phyloP scores from a whole-genome alignment of 1,284 basidiomycete species.

The Rhodotorula sp. region DNA sequence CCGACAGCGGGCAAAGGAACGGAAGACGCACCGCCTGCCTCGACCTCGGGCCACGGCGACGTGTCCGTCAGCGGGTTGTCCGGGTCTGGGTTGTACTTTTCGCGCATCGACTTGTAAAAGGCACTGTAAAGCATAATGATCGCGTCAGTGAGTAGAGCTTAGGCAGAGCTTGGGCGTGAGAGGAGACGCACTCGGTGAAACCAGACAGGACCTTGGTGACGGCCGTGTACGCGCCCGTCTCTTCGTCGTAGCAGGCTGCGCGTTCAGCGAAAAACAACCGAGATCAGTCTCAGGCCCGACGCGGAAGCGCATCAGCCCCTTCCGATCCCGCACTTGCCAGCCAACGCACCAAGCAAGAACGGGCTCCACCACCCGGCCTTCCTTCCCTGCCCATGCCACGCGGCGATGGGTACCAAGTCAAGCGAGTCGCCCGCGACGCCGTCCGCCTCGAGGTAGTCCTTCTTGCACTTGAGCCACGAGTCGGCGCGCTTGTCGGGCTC shows the following conservation, averaged over 20 bases:
- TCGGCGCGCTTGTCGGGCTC: slow-evolving; percentile 65
- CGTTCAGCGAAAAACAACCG: too few species aligned
- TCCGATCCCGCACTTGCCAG: too few species aligned
- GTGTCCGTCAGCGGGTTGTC: slow-evolving; percentile 62
- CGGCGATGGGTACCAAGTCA: slow-evolving; percentile 70
- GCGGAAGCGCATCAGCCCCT: too few species aligned
- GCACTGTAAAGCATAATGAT: slow-evolving; percentile 39
- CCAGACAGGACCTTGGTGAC: slow-evolving; percentile 75
- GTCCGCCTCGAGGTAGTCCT: slow-evolving; percentile 61
- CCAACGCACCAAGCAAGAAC: slow-evolving; percentile 66
- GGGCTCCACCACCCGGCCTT: slow-evolving; percentile 94
- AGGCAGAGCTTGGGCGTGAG: background rate
- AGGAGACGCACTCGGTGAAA: slow-evolving; percentile 82
- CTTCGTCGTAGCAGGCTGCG: slow-evolving; percentile 63
- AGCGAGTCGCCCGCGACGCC: slow-evolving; percentile 55
- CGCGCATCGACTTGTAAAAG: slow-evolving; percentile 56
- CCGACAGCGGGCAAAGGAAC: slow-evolving; percentile 4
- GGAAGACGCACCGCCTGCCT: slow-evolving; percentile 63
- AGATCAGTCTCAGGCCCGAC: too few species aligned
- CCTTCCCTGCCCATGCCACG: slow-evolving; percentile 89
- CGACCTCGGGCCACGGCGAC: slow-evolving; percentile 64
- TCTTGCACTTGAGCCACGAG: slow-evolving; percentile 73
- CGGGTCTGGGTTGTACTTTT: slow-evolving; percentile 66
- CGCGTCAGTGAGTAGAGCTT: too few species aligned
- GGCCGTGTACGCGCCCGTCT: slow-evolving; percentile 69